These are phyloP conservation scores for Thermomyces lanuginosus DNA, from an alignment of 2,329 filamentous ascomycete genomes.

Conservation along the genomic window DNA sequence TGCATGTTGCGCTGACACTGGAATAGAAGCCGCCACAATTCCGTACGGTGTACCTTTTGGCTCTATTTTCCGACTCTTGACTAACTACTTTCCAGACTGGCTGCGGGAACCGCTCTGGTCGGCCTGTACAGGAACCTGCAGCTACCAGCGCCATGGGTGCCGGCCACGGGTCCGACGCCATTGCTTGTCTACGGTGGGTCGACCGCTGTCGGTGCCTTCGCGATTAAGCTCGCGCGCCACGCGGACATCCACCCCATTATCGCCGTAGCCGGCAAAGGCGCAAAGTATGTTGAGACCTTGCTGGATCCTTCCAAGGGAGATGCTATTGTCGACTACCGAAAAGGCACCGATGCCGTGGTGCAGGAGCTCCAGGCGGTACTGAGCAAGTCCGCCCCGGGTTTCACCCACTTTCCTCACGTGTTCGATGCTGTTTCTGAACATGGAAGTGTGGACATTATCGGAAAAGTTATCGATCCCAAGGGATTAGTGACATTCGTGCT, in stretches of 20 bases:
- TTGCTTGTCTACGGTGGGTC: conserved; percentile 35
- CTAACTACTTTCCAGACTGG: conserved; percentile 16
- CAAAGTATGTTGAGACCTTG: conserved; percentile 34
- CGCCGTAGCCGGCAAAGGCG: conserved; percentile 39
- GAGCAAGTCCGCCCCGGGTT: conserved; percentile 14
- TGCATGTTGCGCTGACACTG: conserved; percentile 1
- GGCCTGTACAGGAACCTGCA: conserved; percentile 33
- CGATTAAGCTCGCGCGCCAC: conserved; percentile 38
- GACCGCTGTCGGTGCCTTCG: conserved; percentile 42
- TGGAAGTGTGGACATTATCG: conserved; percentile 31
- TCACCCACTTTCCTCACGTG: conserved; percentile 33
- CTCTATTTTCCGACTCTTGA: neutral
- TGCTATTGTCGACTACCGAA: conserved; percentile 43
- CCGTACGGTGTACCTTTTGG: conserved; percentile 16
- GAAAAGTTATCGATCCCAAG: conserved; percentile 27
- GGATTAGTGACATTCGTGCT: conserved; percentile 27
- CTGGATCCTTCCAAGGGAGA: conserved; percentile 41
- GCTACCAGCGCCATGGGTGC: conserved; percentile 35
- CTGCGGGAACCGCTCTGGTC: conserved; percentile 38
- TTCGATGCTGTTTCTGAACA: conserved; percentile 44
- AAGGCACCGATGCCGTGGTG: conserved; percentile 37
- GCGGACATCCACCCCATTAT: conserved; percentile 47
- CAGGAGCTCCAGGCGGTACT: conserved; percentile 27
- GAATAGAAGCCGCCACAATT: conserved; percentile 37
- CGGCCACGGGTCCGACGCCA: conserved; percentile 19